Evolutionary conservation across 805 yeast species (phyloP).

Genomic region (Wickerhamiella shivajii): DNA sequence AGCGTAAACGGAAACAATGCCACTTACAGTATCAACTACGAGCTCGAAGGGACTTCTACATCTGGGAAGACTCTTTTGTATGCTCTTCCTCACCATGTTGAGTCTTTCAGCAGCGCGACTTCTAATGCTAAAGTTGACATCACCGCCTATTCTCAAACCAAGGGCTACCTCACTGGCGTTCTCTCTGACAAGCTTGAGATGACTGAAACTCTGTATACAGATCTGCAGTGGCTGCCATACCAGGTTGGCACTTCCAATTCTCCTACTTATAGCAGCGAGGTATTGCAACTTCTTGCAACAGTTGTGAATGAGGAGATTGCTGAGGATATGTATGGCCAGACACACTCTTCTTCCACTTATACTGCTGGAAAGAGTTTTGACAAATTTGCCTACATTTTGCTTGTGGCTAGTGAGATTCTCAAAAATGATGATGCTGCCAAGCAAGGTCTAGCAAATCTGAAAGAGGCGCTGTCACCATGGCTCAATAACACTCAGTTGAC

Average conservation of each 20-base stretch:
- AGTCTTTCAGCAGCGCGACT: slow-evolving; percentile 28
- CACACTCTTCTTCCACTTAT: slow-evolving; percentile 76
- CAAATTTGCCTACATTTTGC: slow-evolving; percentile 77
- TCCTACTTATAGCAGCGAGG: slow-evolving; percentile 28
- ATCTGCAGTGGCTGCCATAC: slow-evolving; percentile 47
- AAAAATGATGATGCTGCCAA: slow-evolving; percentile 39
- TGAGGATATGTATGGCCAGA: slow-evolving; percentile 40
- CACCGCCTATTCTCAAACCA: slow-evolving; percentile 35
- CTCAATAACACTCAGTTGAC: slow-evolving; percentile 50
- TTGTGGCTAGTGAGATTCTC: slow-evolving; percentile 53
- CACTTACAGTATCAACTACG: slow-evolving; percentile 34
- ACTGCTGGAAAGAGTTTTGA: slow-evolving; percentile 78
- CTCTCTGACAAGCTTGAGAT: slow-evolving; percentile 23
- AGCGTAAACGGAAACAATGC: slow-evolving; percentile 33
- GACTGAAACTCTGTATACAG: slow-evolving; percentile 28
- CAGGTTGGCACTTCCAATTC: slow-evolving; percentile 24
- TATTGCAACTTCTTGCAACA: slow-evolving; percentile 28
- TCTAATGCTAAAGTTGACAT: slow-evolving; percentile 19
- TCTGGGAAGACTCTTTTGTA: slow-evolving; percentile 33
- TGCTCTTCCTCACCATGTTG: slow-evolving; percentile 56
- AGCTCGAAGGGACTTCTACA: slow-evolving; percentile 36
- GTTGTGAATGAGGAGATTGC: slow-evolving; percentile 41
- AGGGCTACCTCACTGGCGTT: slow-evolving; percentile 28
- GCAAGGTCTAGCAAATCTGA: slow-evolving; percentile 40
- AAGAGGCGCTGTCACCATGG: slow-evolving; percentile 55